Base-by-base conservation (phyloP, 2,329 filamentous ascomycete genomes). In the Aspergillus hiratsukae region DNA sequence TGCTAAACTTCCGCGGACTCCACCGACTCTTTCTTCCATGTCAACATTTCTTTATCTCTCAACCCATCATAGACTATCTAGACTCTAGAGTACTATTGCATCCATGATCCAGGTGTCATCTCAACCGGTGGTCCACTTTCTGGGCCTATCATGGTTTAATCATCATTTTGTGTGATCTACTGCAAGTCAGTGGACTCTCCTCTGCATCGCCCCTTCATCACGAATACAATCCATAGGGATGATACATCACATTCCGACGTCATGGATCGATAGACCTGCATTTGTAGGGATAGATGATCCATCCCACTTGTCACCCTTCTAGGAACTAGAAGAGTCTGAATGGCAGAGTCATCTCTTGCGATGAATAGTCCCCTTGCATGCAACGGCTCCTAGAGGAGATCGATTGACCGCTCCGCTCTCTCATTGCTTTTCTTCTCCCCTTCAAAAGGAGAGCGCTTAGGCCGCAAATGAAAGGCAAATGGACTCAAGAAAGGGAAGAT, bases 211-310 rank as follows among this genome's bases (percentile, higher is more conserved):
- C 41, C 41, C 19, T 21, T 45, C n/a, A 45, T 7, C 31, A 6
- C 14, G 31, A 37, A 17, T 17, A 37, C 14, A 5, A 17, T 14
- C 14, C 31, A 37, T 7, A 37, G 31, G 14, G 21, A 41, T 57
- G 63, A 66, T 57, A 63, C 50, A 59, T 66, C 64, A 65, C 57
- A 66, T 64, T 57, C 41, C 53, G 51, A 57, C 51, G 57, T 57
- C 41, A 45, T 45, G 19, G 41, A 45, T 21, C 41, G 21, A 45
- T 45, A 45, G 41, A 45, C 41, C 41, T 45, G 41, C 41, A 23
- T 23, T 23, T 45, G 41, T 45, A 45, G 41, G 41, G 41, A 43
- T 49, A 43, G 49, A 48, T 52, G 31, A 48, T 23, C 53, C 49
- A 54, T 11, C 6, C 14, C 31, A 7, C 31, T 37, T 37, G 31